Conservation (phyloP, 345 rosid species). For the Eucalyptus sideroxylon region DNA sequence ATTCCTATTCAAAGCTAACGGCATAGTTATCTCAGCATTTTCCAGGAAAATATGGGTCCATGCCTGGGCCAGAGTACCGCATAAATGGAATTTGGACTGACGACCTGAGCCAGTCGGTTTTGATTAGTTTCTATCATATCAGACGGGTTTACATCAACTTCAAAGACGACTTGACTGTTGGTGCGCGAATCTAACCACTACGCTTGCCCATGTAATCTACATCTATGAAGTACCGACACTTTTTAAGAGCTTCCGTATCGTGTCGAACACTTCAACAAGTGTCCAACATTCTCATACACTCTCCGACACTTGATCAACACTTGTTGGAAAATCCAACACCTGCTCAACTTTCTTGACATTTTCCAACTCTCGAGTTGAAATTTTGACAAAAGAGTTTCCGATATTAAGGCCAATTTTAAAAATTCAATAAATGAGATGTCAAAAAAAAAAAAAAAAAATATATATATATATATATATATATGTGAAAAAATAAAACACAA, state of each 20-base stretch:
- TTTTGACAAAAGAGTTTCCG: too few species aligned
- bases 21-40: not conserved
- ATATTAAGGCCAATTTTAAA: too few species aligned
- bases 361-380: accelerated
- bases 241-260: too few species aligned
- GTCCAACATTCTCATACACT: accelerated
- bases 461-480: too few species aligned
- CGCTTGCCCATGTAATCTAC: not conserved
- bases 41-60: not conserved
- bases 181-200: not conserved
- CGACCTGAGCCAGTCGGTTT: not conserved
- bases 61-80: not conserved
- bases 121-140: not conserved
- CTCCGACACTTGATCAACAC: accelerated
- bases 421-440: too few species aligned
- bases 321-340: too few species aligned
- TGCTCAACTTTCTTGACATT: too few species aligned
- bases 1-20: not conserved
- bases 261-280: too few species aligned
- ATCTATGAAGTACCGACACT: not conserved
- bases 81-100: not conserved
- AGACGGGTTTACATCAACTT: not conserved
- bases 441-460: too few species aligned
- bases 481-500: too few species aligned
- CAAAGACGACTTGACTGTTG: accelerated